Evolutionary conservation across 2,329 filamentous ascomycete genomes (phyloP), one percentile per base, ranked within the genome.

Genomic region (Blastomyces gilchristii): DNA sequence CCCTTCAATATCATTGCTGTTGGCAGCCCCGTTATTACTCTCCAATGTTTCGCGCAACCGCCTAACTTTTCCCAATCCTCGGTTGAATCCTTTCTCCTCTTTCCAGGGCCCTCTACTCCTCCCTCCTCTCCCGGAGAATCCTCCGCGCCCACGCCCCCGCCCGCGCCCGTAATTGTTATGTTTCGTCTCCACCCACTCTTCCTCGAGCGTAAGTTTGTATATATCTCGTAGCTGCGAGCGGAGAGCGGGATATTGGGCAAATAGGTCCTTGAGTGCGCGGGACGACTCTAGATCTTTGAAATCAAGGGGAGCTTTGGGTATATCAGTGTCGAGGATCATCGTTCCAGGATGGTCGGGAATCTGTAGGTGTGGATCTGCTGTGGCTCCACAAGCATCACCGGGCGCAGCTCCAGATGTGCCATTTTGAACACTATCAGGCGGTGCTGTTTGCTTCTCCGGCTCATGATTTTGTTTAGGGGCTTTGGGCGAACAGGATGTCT

Each of bases 31-130:
- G 68, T 61, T 72, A 14, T 72, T 74, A 45, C 70, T 71, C 58
- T 77, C 75, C 41, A 74, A 76, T 54, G 69, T 67, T 53, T 74
- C 73, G 57, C 76, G 72, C 62, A 71, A 69, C 62, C 74, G 74
- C 53, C 71, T 70, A 61, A 77, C 74, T 65, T 71, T 76, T 22
- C 73, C 75, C 45, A 77, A 61, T 1, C 75, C 76, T 22, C 76
- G 72, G 34, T 76, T 77, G 63, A 77, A 77, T 4, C 76, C 76
- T 65, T 77, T 78, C 65, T 77, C 76, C 12, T 71, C 67, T 6
- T 74, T 77, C 76, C 76, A 78, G 14, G 71, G 69, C 18, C 75
- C 75, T 63, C 71, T 69, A 18, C 62, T 67, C 31, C 62, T 61
- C 16, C 54, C 60, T 28, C 71, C 70, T 50, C 69, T 68, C 16